Evolutionary conservation across 208 protist species (phyloP), one percentile per base, ranked within the genome.

Genomic region (Acanthamoeba sp.): DNA sequence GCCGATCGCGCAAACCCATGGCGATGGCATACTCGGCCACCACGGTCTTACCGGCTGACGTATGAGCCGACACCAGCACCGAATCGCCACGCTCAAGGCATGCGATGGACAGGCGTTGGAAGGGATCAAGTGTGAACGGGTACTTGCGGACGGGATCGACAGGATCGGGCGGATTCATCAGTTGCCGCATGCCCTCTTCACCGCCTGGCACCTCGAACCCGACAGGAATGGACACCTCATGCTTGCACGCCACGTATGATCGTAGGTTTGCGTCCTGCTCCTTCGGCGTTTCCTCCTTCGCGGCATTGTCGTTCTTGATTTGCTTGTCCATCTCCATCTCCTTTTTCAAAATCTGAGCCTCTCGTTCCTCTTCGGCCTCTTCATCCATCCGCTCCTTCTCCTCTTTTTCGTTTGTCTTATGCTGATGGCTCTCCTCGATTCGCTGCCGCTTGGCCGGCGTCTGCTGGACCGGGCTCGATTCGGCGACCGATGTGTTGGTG

Each of bases 1-100:
- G 99, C 92, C 99, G 99, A 91, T 99, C 98, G 10, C 98, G 97
- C 50, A 99, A 96, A 36, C 98, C 97, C 97, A 99, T 99, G 1
- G 99, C 99, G 95, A 99, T 99, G 59, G 99, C 99, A 96, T 99
- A 96, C 52, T 99, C 98, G 18, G 99, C 99, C 36, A 99, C 99
- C 5, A 99, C 99, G 16, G 99, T 99, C 96, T 99, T 99, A 91
- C 99, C 99, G 42, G 99, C 99, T 32, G 98, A 99, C 7, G 99
- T 99, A 96, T 99, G 99, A 0, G 99, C 99, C n/a, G 99, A 99
- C 24, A 99, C 99, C 2, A 99, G 97, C 16, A 99, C 99, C 45
- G 98, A 99, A 88, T 99, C 99, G 69, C 97, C 98, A n/a, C 98
- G 96, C 94, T 99, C 99, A 3, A 99, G 95, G 50, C 98, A 98